Evolutionary conservation across 1,284 basidiomycete genomes (phyloP).

Genomic region (Tilletia walkeri): DNA sequence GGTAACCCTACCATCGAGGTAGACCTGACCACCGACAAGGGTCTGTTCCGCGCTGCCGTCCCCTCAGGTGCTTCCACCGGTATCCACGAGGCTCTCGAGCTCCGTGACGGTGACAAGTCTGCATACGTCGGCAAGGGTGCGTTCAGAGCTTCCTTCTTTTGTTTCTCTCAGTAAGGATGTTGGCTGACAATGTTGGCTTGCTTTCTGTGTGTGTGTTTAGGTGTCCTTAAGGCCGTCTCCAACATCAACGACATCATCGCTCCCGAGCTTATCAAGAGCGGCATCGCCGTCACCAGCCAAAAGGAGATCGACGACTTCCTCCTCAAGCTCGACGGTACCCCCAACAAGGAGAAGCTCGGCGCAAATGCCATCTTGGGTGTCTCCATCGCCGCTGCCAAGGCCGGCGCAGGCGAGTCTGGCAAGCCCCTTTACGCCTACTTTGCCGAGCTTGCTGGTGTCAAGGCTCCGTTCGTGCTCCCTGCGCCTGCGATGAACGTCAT

Average conservation of each 20-base stretch:
- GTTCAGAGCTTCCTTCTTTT: constrained; percentile 1
- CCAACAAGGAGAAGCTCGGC: constrained; percentile 99
- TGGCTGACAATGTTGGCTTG: background rate
- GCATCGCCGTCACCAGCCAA: constrained; percentile 83
- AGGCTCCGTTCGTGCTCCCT: constrained; percentile 76
- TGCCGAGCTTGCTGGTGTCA: constrained; percentile 88
- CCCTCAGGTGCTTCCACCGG: constrained; percentile 98
- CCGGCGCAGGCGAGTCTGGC: constrained; percentile 70
- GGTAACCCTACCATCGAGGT: constrained; percentile 57
- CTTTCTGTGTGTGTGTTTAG: constrained; percentile 58
- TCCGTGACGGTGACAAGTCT: constrained; percentile 91
- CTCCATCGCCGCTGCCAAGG: constrained; percentile 91
- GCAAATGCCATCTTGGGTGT: constrained; percentile 99
- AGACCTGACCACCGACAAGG: constrained; percentile 58
- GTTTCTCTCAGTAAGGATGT: background rate
- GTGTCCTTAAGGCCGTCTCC: constrained; percentile 86
- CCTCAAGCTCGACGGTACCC: constrained; percentile 94
- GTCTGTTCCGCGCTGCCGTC: constrained; percentile 89
- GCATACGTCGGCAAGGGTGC: constrained; percentile 81
- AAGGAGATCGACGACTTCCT: constrained; percentile 97
- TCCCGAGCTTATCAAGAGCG: constrained; percentile 82
- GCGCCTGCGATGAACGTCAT: constrained; percentile 89
- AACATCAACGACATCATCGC: constrained; percentile 94
- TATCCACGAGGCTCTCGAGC: constrained; percentile 96
- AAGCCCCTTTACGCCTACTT: constrained; percentile 96